These are phyloP conservation scores for Larix kaempferi DNA, from an alignment of 75 land plant species.

Conservation along the genomic window DNA sequence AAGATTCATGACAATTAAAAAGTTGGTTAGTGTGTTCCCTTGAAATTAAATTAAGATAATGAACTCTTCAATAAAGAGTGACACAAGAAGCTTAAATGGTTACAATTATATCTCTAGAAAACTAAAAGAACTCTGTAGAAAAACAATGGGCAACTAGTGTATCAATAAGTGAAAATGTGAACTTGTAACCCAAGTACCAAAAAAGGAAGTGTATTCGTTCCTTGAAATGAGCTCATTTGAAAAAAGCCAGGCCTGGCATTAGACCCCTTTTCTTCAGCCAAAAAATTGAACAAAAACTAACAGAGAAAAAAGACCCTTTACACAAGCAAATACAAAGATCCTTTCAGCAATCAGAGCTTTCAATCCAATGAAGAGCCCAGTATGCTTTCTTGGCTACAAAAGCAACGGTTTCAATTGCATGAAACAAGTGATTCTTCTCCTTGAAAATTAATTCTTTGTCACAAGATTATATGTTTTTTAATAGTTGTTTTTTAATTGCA, in stretches of 20 bases:
- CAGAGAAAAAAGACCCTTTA: slow-evolving; percentile 50
- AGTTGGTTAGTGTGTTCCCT: no score
- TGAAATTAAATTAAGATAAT: no score
- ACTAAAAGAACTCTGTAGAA: no score
- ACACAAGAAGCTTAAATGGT: no score
- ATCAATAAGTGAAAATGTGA: no score
- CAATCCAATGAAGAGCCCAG: slow-evolving; percentile 88
- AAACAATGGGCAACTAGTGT: no score
- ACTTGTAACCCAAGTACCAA: no score
- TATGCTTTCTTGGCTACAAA: slow-evolving; percentile 70
- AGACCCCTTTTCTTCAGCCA: slow-evolving; percentile 77
- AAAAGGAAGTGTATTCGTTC: no score
- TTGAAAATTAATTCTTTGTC: slow-evolving; percentile 66
- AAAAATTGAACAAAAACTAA: slow-evolving; percentile 73
- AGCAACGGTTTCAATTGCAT: slow-evolving; percentile 79
- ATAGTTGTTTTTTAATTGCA: slow-evolving; percentile 81
- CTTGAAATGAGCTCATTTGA: slow-evolving; percentile 66
- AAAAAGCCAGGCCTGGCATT: slow-evolving; percentile 62
- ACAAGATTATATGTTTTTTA: slow-evolving; percentile 80
- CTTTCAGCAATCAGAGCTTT: slow-evolving; percentile 59
- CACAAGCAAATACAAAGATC: slow-evolving; percentile 48
- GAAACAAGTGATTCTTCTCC: slow-evolving; percentile 66
- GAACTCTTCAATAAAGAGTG: no score
- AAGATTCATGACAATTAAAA: no score
- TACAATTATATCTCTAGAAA: no score